Conservation (phyloP, 257 asterid genomes). For the Dorcoceras hygrometricum region DNA sequence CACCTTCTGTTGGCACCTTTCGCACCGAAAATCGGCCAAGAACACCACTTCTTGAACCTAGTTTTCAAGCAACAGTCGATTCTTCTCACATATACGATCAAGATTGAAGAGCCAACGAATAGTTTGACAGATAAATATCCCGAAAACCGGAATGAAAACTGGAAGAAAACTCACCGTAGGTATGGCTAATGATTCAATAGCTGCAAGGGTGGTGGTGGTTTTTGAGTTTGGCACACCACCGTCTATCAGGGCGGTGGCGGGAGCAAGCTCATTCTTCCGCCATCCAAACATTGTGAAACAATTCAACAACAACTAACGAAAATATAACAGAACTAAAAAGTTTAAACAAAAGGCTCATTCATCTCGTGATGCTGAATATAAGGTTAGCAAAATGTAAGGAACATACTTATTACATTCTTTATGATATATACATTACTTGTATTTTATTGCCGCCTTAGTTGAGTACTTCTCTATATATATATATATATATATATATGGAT, state of each 20-base stretch:
- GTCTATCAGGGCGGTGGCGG: not conserved
- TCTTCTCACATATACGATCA: not conserved
- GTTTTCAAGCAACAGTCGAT: not conserved
- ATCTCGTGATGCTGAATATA: not conserved
- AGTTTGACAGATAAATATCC: not conserved
- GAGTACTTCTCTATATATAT: too few species aligned
- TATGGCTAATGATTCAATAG: conserved; percentile 38
- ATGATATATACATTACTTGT: not conserved
- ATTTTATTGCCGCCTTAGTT: not conserved
- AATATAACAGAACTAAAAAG: not conserved
- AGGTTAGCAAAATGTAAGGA: conserved; percentile 17
- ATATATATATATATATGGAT: too few species aligned
- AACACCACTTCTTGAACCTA: conserved; percentile 53
- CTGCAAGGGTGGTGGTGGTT: not conserved
- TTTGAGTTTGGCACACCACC: conserved; percentile 27
- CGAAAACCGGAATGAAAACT: not conserved
- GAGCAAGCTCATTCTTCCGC: not conserved
- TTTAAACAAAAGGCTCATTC: too few species aligned
- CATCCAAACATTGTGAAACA: not conserved
- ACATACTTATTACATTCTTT: conserved; percentile 20
- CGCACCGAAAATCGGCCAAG: conserved; percentile 40
- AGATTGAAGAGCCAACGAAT: not conserved
- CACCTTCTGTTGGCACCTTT: conserved; percentile 45
- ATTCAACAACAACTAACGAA: conserved; percentile 19
- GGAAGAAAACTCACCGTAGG: not conserved